Base-by-base conservation (phyloP, 2,329 filamentous ascomycete species). In the Sarocladiaceae sp. region DNA sequence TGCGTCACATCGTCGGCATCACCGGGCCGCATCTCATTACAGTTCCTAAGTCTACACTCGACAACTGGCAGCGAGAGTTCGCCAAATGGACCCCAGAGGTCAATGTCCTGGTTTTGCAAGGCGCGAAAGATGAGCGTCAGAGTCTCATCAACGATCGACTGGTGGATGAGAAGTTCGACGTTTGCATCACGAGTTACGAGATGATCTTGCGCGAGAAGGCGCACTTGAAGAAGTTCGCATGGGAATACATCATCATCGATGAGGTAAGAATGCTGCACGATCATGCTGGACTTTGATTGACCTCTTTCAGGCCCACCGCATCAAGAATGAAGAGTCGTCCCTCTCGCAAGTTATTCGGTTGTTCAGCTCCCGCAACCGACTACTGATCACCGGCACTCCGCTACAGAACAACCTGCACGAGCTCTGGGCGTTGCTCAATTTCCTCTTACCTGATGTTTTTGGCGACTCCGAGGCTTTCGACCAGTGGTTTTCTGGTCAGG, bases 181-280 rank as follows among this genome's bases (percentile, higher is more conserved):
- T 97, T 15, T 96, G 91, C 68, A 87, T 98, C 61, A 98, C 93
- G 12, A 96, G 90, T 63, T 98, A 98, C 68, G 93, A 98, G 64
- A 97, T 98, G 91, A 89, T 98, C 48, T 74, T 98, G 11, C 82
- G 93, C 47, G 93, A 98, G 61, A 97, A 98, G 69, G 74, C 86
- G 1, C 88, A 95, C 54, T 66, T 98, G 53, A 95, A 93, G 69
- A 97, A 97, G 64, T 95, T 98, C 62, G 90, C 93, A 0, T 98
- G 93, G 93, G 91, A 98, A 63, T 98, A 98, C 66, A 98, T 98
- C 64, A 95, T 98, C 54, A 95, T 98, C 51, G 93, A 98, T 57
- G 93, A 98, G 55, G 63, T 65, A 53, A 32, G 53, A 39, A 33
- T 26, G 24, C 23, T 16, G 7, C 26, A 15, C 10, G 18, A 9